Evolutionary conservation across 495 filamentous ascomycete species (phyloP), one percentile per base, ranked within the genome.

Genomic region (Aspergillus biplanus): DNA sequence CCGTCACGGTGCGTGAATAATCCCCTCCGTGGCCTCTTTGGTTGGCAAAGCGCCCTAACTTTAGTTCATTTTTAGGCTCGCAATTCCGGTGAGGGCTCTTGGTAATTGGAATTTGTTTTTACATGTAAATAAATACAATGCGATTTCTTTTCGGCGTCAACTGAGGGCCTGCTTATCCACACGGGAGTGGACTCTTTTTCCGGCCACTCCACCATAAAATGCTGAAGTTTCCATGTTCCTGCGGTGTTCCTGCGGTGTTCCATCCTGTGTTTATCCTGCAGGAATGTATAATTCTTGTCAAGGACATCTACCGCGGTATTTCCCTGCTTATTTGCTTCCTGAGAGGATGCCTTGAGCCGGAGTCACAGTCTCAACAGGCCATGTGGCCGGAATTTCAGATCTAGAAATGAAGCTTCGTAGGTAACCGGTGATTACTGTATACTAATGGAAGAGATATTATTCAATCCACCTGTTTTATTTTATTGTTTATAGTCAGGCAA

Each of bases 61-160:
- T 63, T 37, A 48, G 35, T 9, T 66, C 18, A 7, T 9, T 7
- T 56, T n/a, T 65, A 82, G 79, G 76, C 79, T 56, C 78, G 75
- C 65, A 82, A 80, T 63, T 46, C 73, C 58, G 71, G 70, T 31
- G 75, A 80, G 67, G 77, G 78, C 52, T 74, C 72, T 61, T 79
- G 75, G 78, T 82, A 65, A 79, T 73, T 66, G 49, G 47, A 52
- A 58, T 67, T 70, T 52, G 60, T 61, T 68, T 69, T 49, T 62
- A 63, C 66, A 61, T 78, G 74, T 77, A 77, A 75, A 78, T 80
- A 82, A 76, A 77, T 79, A 75, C 73, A 76, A 70, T 72, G 71
- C 67, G 72, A 73, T 71, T 73, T 74, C 66, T 56, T 65, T 69
- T 70, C 63, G 72, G 72, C 75, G 70, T 73, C 72, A 65, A 68